Conservation (phyloP, 805 yeast species). For the Candida coquimbonensis region DNA sequence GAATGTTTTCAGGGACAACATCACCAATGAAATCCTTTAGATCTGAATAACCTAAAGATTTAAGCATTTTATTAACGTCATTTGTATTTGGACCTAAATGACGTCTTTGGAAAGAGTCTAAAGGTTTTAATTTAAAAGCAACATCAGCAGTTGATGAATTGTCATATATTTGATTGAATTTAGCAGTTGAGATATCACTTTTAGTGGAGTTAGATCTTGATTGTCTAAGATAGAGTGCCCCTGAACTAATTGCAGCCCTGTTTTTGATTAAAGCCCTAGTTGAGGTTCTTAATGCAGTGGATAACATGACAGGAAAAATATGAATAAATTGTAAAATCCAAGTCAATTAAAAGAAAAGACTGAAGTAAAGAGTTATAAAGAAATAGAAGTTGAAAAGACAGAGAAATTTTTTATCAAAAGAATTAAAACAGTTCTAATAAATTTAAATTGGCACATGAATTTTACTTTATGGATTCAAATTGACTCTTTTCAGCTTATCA, state of each 20-base stretch:
- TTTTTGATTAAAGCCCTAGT: no score
- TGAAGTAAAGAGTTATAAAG: no score
- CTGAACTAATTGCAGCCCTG: no score
- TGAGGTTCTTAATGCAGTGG: no score
- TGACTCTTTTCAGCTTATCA: no score
- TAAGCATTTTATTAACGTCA: slow-evolving; percentile 62
- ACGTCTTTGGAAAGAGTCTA: slow-evolving; percentile 85
- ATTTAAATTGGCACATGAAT: no score
- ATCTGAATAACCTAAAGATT: slow-evolving; percentile 55
- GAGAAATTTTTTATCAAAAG: no score
- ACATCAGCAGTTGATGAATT: slow-evolving; percentile 25
- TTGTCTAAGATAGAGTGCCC: neutral
- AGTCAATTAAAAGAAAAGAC: no score
- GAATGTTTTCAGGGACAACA: slow-evolving; percentile 73
- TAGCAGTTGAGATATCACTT: slow-evolving; percentile 50
- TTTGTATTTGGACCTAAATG: slow-evolving; percentile 78
- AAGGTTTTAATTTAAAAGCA: slow-evolving; percentile 25
- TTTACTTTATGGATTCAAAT: no score
- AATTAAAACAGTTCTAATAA: no score
- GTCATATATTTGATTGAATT: slow-evolving; percentile 41
- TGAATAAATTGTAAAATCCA: no score
- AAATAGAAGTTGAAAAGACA: no score
- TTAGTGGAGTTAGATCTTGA: slow-evolving; percentile 18
- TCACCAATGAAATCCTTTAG: slow-evolving; percentile 61
- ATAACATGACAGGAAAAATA: neutral